phyloP scores from a whole-genome alignment of 768 basidiomycete genomes.

The Cystobasidiopsis lactophilus region DNA sequence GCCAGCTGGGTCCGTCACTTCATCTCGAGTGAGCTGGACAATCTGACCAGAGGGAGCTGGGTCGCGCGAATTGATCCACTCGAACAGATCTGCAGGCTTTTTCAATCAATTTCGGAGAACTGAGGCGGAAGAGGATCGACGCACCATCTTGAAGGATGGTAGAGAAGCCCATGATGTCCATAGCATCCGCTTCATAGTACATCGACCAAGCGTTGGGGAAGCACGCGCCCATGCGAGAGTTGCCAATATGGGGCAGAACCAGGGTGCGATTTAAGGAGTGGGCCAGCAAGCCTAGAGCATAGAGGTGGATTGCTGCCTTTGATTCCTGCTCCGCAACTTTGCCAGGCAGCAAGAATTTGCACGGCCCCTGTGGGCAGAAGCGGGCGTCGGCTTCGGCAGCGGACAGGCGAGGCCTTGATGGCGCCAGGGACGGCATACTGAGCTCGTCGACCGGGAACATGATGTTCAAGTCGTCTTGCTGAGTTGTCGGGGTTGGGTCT shows the following conservation, averaged over 20 bases:
- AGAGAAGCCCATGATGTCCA: slow-evolving; percentile 21
- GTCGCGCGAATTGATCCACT: slow-evolving; percentile 25
- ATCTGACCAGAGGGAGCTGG: slow-evolving; percentile 25
- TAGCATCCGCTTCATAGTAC: slow-evolving; percentile 28
- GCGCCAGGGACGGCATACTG: too few relatives aligned
- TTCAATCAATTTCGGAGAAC: slow-evolving; percentile 6
- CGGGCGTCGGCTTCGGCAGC: background rate
- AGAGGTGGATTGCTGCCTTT: slow-evolving; percentile 36
- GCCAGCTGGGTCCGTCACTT: too few relatives aligned
- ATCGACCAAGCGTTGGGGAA: slow-evolving; percentile 31
- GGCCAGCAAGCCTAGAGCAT: slow-evolving; percentile 33
- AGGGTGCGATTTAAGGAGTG: slow-evolving; percentile 34
- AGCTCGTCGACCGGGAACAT: too few relatives aligned
- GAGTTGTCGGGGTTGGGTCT: too few relatives aligned
- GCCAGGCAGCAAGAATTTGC: slow-evolving; percentile 10
- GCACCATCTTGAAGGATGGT: slow-evolving; percentile 18
- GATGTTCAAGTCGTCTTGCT: too few relatives aligned
- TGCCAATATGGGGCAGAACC: slow-evolving; percentile 40
- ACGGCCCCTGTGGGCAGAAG: background rate
- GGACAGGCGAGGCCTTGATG: too few relatives aligned
- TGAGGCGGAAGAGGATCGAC: too few relatives aligned
- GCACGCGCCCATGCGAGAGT: slow-evolving; percentile 36
- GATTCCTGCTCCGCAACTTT: slow-evolving; percentile 34
- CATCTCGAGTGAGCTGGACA: slow-evolving; percentile 24
- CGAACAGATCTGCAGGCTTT: slow-evolving; percentile 25